Evolutionary conservation across 306 rosid species (phyloP).

Genomic region (Fagus crenata): DNA sequence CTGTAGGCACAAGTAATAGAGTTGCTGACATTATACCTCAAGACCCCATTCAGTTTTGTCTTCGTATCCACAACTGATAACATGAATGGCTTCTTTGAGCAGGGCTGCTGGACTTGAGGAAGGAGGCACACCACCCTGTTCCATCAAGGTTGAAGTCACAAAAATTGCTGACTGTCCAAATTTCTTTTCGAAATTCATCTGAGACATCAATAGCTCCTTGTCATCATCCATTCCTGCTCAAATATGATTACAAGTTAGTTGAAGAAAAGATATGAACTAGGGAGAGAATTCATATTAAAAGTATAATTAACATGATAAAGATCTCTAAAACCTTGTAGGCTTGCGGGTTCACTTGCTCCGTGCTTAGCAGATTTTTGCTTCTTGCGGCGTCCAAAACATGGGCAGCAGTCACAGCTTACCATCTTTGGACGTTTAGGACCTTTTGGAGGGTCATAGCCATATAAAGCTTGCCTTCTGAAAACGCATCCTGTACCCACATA

Average conservation of each 20-base stretch:
- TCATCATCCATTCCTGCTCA: slow-evolving; percentile 65
- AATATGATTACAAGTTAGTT: slow-evolving; percentile 2
- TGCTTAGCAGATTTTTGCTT: slow-evolving; percentile 44
- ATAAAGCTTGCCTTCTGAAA: slow-evolving; percentile 89
- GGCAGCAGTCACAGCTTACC: slow-evolving; percentile 48
- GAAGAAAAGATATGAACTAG: neutral
- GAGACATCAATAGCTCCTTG: slow-evolving; percentile 81
- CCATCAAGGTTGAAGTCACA: slow-evolving; percentile 89
- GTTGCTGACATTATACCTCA: slow-evolving; percentile 58
- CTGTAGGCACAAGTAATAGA: slow-evolving; percentile 16
- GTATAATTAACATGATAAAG: neutral
- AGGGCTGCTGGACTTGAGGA: slow-evolving; percentile 73
- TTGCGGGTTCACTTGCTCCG: slow-evolving; percentile 62
- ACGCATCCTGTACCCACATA: slow-evolving; percentile 99
- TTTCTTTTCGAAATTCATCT: slow-evolving; percentile 88
- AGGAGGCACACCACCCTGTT: slow-evolving; percentile 82
- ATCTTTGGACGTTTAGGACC: slow-evolving; percentile 92
- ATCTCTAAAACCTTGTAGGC: slow-evolving; percentile 49
- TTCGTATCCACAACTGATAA: slow-evolving; percentile 87
- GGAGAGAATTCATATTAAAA: neutral
- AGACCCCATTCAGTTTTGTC: slow-evolving; percentile 97
- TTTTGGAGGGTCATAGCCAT: slow-evolving; percentile 88
- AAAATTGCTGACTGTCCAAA: slow-evolving; percentile 91
- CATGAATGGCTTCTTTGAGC: slow-evolving; percentile 94
- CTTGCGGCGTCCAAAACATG: slow-evolving; percentile 16